A percentile compares a stretch with the other conserved stretches of the same genome.
These are phyloP conservation scores for Cryptococcus sp. DNA, from an alignment of 1,284 basidiomycete genomes.

Conservation along the genomic window DNA sequence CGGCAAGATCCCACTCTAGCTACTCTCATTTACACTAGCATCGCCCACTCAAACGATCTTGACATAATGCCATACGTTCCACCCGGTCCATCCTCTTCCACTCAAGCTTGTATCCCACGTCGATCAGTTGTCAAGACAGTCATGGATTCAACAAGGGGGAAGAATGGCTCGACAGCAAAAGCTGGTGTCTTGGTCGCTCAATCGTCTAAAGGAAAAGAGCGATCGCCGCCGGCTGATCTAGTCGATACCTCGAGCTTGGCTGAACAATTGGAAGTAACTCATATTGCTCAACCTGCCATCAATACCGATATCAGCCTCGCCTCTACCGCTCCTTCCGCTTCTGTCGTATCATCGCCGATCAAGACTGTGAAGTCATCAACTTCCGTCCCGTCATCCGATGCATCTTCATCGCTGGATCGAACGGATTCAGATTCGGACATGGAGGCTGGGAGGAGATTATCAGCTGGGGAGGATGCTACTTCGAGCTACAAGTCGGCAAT, in stretches of 20 bases:
- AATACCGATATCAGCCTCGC: not conserved
- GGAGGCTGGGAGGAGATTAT: not conserved
- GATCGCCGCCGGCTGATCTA: no score
- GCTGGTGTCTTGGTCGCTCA: no score
- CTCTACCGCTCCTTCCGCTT: not conserved
- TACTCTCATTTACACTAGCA: no score
- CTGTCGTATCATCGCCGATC: no score
- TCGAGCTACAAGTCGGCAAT: conserved; percentile 14
- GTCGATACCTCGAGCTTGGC: not conserved
- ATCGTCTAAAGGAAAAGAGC: no score
- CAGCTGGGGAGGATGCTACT: conserved; percentile 8
- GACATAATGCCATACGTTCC: not conserved
- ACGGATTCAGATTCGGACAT: not conserved
- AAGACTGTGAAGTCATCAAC: no score
- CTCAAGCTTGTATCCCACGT: not conserved
- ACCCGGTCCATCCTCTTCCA: not conserved
- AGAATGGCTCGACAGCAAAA: no score
- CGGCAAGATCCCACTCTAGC: no score
- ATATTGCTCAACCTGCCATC: not conserved
- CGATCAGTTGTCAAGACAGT: not conserved
- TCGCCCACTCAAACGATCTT: no score
- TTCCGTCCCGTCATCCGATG: not conserved
- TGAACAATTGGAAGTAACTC: not conserved
- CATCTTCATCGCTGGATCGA: not conserved
- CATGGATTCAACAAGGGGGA: not conserved